A percentile compares a stretch with the other conserved stretches of the same genome.
phyloP scores from a whole-genome alignment of 2,329 filamentous ascomycete species.

The Diaporthe sp. region DNA sequence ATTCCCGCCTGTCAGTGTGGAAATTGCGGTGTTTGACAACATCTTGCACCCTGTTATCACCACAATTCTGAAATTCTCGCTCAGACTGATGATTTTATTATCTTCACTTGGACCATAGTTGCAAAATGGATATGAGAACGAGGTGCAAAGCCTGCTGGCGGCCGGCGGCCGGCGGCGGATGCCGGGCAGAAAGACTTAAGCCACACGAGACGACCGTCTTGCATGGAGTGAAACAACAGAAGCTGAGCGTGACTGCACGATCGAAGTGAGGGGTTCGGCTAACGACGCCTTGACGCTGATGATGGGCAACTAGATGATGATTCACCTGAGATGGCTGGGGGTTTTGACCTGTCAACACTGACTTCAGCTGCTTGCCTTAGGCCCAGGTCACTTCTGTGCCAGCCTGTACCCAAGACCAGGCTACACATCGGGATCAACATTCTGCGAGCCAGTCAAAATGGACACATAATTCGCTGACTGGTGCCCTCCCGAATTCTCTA shows the following conservation, averaged over 20 bases:
- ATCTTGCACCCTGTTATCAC: too few relatives aligned
- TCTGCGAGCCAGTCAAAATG: too few relatives aligned
- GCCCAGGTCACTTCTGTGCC: neutral
- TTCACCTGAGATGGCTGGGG: neutral
- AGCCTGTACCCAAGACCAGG: neutral
- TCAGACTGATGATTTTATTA: too few relatives aligned
- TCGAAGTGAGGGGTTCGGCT: neutral
- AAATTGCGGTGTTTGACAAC: too few relatives aligned
- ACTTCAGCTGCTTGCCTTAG: neutral
- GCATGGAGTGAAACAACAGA: neutral
- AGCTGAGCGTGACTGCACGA: neutral
- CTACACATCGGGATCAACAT: neutral
- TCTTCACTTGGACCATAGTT: too few relatives aligned
- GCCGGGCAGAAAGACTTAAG: neutral
- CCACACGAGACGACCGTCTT: neutral
- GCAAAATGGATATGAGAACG: too few relatives aligned
- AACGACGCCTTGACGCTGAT: neutral
- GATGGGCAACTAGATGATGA: neutral
- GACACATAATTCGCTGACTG: too few relatives aligned
- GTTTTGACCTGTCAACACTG: neutral
- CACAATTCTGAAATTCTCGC: too few relatives aligned
- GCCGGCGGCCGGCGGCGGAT: neutral
- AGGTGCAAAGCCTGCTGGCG: too few relatives aligned
- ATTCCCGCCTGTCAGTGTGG: too few relatives aligned
- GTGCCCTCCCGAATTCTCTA: too few relatives aligned